phyloP scores from a whole-genome alignment of 1,139 yeast species.

The Maudiozyma humilis region DNA sequence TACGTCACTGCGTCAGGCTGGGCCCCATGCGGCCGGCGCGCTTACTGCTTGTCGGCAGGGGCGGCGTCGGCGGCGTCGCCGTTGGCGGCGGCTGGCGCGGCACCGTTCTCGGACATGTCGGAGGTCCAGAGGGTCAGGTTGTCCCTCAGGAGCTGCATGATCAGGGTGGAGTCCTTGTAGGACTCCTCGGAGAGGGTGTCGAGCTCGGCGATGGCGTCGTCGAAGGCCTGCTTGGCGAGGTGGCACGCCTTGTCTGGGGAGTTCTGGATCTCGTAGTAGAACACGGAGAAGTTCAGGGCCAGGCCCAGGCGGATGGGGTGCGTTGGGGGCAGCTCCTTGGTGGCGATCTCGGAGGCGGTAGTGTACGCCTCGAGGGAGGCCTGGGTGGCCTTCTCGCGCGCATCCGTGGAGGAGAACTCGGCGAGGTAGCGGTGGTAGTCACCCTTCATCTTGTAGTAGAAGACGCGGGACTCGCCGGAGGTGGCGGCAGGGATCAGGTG shows the following conservation, averaged over 20 bases:
- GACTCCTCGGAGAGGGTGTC: conserved; percentile 97
- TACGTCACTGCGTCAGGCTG: too few relatives aligned
- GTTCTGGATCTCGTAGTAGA: conserved; percentile 94
- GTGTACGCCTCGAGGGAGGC: conserved; percentile 90
- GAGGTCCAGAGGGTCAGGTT: conserved; percentile 97
- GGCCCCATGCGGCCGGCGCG: too few relatives aligned
- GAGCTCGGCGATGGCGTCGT: conserved; percentile 97
- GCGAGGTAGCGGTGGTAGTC: conserved; percentile 99
- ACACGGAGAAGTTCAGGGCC: conserved; percentile 95
- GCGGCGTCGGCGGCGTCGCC: too few relatives aligned
- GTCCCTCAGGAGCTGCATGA: conserved; percentile 97
- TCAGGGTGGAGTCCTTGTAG: conserved; percentile 94
- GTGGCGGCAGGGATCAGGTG: conserved; percentile 92
- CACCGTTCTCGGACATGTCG: conserved; percentile 78
- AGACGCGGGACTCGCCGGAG: conserved; percentile 95
- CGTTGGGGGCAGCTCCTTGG: conserved; percentile 93
- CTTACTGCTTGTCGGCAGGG: too few relatives aligned
- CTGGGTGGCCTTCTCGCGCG: conserved; percentile 89
- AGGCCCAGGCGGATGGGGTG: conserved; percentile 97
- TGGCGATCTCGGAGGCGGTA: conserved; percentile 93
- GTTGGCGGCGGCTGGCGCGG: too few relatives aligned
- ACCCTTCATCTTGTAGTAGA: conserved; percentile 99
- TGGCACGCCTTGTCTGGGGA: conserved; percentile 98
- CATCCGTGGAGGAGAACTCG: conserved; percentile 86
- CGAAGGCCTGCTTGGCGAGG: conserved; percentile 97